These are phyloP conservation scores for Penicillium riverlandense DNA, from an alignment of 495 filamentous ascomycete species.

Conservation along the genomic window DNA sequence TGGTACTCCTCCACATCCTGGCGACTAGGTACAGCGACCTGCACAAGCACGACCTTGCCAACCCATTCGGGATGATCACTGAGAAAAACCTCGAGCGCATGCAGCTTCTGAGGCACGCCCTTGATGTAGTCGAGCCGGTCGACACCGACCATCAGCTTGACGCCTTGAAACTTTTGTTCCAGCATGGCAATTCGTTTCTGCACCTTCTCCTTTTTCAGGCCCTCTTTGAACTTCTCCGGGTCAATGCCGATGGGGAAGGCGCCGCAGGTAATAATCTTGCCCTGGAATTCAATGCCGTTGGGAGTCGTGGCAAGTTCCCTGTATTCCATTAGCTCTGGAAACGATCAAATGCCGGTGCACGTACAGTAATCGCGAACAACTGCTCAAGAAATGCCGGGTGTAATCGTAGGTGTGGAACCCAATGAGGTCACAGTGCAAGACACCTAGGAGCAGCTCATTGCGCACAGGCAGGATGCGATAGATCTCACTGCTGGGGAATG, in stretches of 20 bases:
- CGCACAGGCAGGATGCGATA: constrained; percentile 91
- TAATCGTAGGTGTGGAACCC: constrained; percentile 98
- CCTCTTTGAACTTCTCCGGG: constrained; percentile 88
- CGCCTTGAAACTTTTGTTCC: constrained; percentile 86
- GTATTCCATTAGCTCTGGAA: constrained; percentile 5
- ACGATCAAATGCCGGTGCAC: constrained; percentile 14
- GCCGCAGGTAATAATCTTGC: constrained; percentile 75
- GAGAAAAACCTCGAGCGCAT: constrained; percentile 91
- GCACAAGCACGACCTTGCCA: constrained; percentile 93
- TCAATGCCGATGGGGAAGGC: constrained; percentile 98
- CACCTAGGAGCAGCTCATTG: constrained; percentile 75
- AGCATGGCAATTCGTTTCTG: constrained; percentile 80
- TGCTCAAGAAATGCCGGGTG: constrained; percentile 87
- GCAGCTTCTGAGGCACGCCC: constrained; percentile 92
- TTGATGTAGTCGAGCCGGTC: constrained; percentile 98
- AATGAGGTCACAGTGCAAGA: constrained; percentile 86
- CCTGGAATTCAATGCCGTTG: constrained; percentile 81
- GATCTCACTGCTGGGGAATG: constrained; percentile 95
- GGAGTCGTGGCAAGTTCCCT: constrained; percentile 75
- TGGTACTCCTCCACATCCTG: constrained; percentile 98
- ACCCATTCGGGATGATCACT: constrained; percentile 97
- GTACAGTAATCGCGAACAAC: constrained; percentile 83
- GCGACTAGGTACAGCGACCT: constrained; percentile 89
- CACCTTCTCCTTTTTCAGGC: constrained; percentile 74
- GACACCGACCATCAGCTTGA: constrained; percentile 94